Base-by-base conservation (phyloP, 2,329 filamentous ascomycete genomes). In the Cercospora sp. region DNA sequence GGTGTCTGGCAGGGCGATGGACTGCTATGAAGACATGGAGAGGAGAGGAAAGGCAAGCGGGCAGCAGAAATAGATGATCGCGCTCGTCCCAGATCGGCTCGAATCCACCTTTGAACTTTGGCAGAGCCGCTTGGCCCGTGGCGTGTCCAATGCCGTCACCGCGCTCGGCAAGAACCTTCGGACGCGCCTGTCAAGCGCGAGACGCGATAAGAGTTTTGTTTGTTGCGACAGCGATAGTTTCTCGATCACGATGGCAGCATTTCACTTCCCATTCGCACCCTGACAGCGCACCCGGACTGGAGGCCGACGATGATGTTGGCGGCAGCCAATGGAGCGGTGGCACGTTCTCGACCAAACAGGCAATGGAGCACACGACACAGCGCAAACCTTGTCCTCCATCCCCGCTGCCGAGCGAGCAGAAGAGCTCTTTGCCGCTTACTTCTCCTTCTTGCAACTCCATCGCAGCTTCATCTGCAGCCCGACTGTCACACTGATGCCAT, bases 51-150 rank as follows among this genome's bases (percentile, higher is more conserved):
- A 12, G 3, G 31, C 55, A n/a, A n/a, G n/a, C 10, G 28, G 28
- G 2, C 28, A 28, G 23, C 48, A 53, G 48, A 9, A 53, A 53
- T 16, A 26, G 48, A 30, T 16, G 48, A 53, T 28, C 12, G 23
- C 55, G 55, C 30, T 30, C 16, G 53, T 57, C 23, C 53, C 53
- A 30, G 53, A 57, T 3, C 13, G 53, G 55, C 55, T 58, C 55
- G 55, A 59, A 36, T 59, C 55, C 55, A 33, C 55, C 31, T 59
- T 23, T 16, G 55, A 59, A 59, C 16, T 59, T 36, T 59, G 55
- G 55, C 55, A 59, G 55, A 59, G 55, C 55, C 55, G 55, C 55
- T 59, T 59, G 28, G 30, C 30, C 55, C 55, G 55, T 59, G 55
- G 55, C 55, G 53, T 12, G 13, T 12, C 3, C 55, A 59, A 59